Evolutionary conservation across 2,329 filamentous ascomycete species (phyloP), one percentile per base, ranked within the genome.

Genomic region (Parasarocladium wereldwijsianum): DNA sequence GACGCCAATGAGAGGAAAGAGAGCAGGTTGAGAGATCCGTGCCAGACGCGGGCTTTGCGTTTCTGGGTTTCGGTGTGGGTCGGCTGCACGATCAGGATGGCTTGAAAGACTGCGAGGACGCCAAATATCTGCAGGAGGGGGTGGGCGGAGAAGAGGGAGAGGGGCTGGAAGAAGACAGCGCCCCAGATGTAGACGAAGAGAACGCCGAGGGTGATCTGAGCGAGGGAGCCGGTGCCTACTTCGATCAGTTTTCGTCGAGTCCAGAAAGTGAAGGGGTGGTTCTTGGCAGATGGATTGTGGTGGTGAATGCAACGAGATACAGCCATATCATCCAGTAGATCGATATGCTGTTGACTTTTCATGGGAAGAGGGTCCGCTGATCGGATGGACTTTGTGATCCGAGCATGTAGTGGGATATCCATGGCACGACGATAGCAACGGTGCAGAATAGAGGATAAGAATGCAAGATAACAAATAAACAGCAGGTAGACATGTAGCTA

Each of bases 131-230:
- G 63, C 34, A 76, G 60, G 47, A 94, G 74, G 6, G 87, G 87
- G 52, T 96, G 87, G 7, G 77, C 73, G 12, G 83, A 85, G 66
- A 96, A 93, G 43, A 93, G 72, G 22, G 82, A 80, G 37, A 92
- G 48, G 17, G 59, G 53, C 32, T 76, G 63, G 24, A 72, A 67
- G 47, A 93, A 71, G 39, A 94, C 69, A 33, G 69, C 69, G 26
- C 71, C 70, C 83, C 84, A 93, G 40, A 93, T 64, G 33, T 87
- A 70, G 20, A 71, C 70, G 28, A 74, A 60, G 37, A 94, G 69
- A 38, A 93, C 69, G 55, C 83, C 59, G 32, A 76, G 70, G 33
- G 84, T 87, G 24, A 70, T 66, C 55, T 94, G 85, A 23, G 84
- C 81, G 36, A 94, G 55, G 36, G 77, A 65, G 33, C 73, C 87